Conservation (phyloP, 2,329 filamentous ascomycete species). For the Ophiostoma sp. region DNA sequence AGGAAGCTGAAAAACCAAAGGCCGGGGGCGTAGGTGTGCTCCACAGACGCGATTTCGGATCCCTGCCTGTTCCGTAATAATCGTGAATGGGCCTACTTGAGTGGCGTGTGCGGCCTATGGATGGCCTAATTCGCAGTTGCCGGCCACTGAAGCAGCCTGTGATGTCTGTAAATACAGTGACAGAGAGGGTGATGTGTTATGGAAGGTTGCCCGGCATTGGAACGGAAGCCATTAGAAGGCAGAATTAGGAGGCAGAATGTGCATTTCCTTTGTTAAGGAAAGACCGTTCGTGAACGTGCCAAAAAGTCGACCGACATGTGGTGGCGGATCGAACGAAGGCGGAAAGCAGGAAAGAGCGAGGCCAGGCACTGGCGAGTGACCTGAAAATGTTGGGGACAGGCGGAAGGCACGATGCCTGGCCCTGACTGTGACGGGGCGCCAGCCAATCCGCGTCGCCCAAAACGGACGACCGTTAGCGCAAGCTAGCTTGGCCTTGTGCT, state of each 20-base stretch:
- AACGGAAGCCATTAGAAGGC: neutral
- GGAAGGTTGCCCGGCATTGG: neutral
- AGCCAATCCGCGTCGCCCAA: conserved; percentile 2
- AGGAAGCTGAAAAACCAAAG: conserved; percentile 21
- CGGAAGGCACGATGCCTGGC: conserved; percentile 8
- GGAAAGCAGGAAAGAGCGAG: neutral
- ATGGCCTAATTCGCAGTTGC: neutral
- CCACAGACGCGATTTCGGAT: conserved; percentile 22
- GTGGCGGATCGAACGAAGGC: conserved; percentile 15
- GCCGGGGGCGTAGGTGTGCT: conserved; percentile 12
- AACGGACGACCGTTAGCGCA: conserved; percentile 2
- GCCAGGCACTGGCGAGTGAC: neutral
- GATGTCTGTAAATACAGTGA: neutral
- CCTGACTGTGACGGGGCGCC: neutral
- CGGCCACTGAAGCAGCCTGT: neutral
- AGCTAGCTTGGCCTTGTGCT: neutral
- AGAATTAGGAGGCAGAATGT: neutral
- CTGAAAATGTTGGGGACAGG: conserved; percentile 4
- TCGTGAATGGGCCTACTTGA: conserved; percentile 4
- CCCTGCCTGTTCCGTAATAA: conserved; percentile 19
- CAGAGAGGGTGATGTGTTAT: neutral
- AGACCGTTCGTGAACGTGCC: neutral
- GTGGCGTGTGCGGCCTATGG: neutral
- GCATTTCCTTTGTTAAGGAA: neutral
- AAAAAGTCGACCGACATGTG: neutral